These are phyloP conservation scores for Penicillium sp. DNA, from an alignment of 2,329 filamentous ascomycete genomes.

Conservation along the genomic window DNA sequence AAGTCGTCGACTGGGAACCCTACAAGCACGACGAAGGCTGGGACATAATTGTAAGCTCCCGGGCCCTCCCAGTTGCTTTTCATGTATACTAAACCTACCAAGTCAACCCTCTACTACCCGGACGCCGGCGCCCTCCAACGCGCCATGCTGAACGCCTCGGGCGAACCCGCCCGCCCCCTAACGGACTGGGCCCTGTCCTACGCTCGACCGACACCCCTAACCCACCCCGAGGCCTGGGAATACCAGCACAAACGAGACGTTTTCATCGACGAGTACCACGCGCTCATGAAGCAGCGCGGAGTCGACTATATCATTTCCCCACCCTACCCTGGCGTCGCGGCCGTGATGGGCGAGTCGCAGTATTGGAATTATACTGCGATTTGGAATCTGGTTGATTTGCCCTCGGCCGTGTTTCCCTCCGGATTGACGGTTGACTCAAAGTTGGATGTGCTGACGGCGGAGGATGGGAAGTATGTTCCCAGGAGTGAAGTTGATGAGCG, in stretches of 20 bases:
- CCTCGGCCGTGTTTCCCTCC: constrained; percentile 29
- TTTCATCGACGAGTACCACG: constrained; percentile 34
- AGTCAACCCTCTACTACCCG: constrained; percentile 49
- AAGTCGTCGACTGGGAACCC: constrained; percentile 38
- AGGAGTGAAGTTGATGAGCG: constrained; percentile 28
- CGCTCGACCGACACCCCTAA: constrained; percentile 20
- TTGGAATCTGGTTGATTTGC: constrained; percentile 35
- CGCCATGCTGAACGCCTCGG: constrained; percentile 32
- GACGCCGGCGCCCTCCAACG: constrained; percentile 40
- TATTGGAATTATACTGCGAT: constrained; percentile 39
- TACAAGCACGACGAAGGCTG: constrained; percentile 35
- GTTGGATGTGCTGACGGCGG: constrained; percentile 21
- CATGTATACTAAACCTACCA: constrained; percentile 23
- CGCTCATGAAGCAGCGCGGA: constrained; percentile 25
- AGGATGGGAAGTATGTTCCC: constrained; percentile 22
- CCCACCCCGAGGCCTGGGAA: constrained; percentile 29
- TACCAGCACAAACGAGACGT: constrained; percentile 28
- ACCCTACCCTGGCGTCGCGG: constrained; percentile 26
- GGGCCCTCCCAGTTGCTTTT: no score
- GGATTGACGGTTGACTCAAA: constrained; percentile 28
- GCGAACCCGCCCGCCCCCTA: constrained; percentile 48
- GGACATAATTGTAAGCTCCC: constrained; percentile 33
- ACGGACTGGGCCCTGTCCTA: constrained; percentile 42
- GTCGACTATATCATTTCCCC: constrained; percentile 36
- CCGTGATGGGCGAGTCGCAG: constrained; percentile 33